Conservation (phyloP, 345 rosid genomes). For the Acer yangbiense region DNA sequence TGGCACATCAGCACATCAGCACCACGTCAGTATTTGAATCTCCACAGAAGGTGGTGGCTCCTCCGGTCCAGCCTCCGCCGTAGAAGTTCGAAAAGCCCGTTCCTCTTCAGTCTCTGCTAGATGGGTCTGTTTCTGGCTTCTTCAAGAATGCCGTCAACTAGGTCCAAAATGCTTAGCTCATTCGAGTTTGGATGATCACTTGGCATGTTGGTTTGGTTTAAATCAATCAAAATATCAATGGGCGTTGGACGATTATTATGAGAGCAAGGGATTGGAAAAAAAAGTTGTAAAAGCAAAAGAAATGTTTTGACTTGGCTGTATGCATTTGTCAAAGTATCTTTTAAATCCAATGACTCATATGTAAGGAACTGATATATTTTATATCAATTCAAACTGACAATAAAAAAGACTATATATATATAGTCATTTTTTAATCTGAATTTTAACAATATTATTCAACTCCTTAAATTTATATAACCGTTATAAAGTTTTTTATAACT, state of each 20-base stretch:
- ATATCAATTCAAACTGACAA: no score
- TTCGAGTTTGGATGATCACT: slow-evolving; percentile 92
- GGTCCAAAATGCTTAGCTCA: slow-evolving; percentile 94
- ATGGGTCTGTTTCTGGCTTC: slow-evolving; percentile 62
- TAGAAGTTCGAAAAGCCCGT: slow-evolving; percentile 56
- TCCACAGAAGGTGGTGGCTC: slow-evolving; percentile 38
- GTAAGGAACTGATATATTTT: no score
- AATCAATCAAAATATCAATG: slow-evolving; percentile 98
- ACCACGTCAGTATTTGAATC: slow-evolving; percentile 28
- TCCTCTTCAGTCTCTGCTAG: slow-evolving; percentile 23
- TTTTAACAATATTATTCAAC: no score
- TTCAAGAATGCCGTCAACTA: slow-evolving; percentile 69
- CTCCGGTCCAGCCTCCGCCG: slow-evolving; percentile 68
- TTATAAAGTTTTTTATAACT: no score
- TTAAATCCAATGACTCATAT: no score
- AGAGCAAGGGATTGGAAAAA: slow-evolving; percentile 65
- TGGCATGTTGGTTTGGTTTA: slow-evolving; percentile 99
- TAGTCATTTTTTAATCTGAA: no score
- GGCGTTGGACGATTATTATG: slow-evolving; percentile 94
- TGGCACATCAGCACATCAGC: no score
- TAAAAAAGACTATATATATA: no score
- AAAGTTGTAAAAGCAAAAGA: no score
- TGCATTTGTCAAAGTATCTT: no score
- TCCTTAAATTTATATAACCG: no score
- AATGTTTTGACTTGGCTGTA: no score